Evolutionary conservation across 2,329 filamentous ascomycete species (phyloP).

Genomic region (Pezicula rhizophila): DNA sequence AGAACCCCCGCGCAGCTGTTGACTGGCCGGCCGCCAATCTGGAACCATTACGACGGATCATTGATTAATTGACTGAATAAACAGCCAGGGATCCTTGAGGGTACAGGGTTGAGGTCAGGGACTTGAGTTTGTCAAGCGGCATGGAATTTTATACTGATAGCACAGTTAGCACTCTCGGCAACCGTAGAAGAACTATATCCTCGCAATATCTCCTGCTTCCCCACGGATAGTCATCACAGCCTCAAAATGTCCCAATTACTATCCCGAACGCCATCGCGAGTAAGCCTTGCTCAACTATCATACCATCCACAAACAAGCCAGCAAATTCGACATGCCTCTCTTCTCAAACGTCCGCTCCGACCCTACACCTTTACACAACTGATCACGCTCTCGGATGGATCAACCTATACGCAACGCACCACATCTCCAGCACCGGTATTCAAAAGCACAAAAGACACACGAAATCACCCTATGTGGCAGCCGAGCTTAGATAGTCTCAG

Average conservation of each 20-base stretch:
- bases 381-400: slow-evolving; percentile 85
- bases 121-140: background rate
- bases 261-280: slow-evolving; percentile 14
- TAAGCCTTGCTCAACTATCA: slow-evolving; percentile 5
- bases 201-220: background rate
- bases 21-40: slow-evolving; percentile 6
- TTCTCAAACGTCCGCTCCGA: slow-evolving; percentile 79
- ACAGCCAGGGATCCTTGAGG: background rate
- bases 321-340: slow-evolving; percentile 64
- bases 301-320: background rate
- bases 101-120: background rate
- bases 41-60: slow-evolving; percentile 14
- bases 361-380: slow-evolving; percentile 98
- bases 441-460: slow-evolving; percentile 68
- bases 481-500: slow-evolving; percentile 72
- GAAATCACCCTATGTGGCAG: slow-evolving; percentile 89
- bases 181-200: slow-evolving; percentile 11
- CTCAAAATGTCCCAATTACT: slow-evolving; percentile 14
- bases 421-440: slow-evolving; percentile 62
- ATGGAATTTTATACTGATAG: slow-evolving; percentile 9
- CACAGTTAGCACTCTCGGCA: slow-evolving; percentile 6
- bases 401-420: slow-evolving; percentile 73
- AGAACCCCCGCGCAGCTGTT: slow-evolving; percentile 17
- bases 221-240: slow-evolving; percentile 1
- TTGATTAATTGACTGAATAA: slow-evolving; percentile 7